Base-by-base conservation (phyloP, 306 rosid species). In the Dryas octopetala region DNA sequence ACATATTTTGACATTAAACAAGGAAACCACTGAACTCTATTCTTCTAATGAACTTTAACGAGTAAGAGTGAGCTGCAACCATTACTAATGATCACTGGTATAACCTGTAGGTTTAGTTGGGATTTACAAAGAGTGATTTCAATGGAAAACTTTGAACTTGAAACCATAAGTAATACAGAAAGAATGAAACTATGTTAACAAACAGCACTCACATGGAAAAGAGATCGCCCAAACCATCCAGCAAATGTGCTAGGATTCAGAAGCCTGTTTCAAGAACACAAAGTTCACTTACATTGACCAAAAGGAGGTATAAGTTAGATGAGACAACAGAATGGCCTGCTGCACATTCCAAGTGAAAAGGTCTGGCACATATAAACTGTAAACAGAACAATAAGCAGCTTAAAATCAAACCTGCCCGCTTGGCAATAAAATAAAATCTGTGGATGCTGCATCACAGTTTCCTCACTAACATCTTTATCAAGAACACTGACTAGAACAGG, bases 361-460 rank as follows among this genome's bases (percentile, higher is more conserved):
- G 19, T 26, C 49, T 4, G 14, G 40, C 53, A 54, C 41, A 60
- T 38, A 66, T 23, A n/a, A 47, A 64, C 10, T 13, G 1, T 23
- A 38, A 78, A 68, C 44, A 28, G 62, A 49, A 65, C 0, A 61
- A 74, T 67, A 75, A 62, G 71, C 79, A 63, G 75, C 50, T 61
- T 48, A 70, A 77, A 52, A 67, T 14, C 85, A 3, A 80, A 96
- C 99, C 99, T 96, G 80, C 99, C 99, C 1, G 97, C 98, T 86
- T 96, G 99, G 84, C 99, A 92, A 81, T 96, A 96, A 88, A 96
- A 96, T 80, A 96, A 80, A 88, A 96, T 96, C 79, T 96, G 99
- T 62, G 99, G 99, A 88, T 96, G 98, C 85, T 90, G 98, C 96
- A 96, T 89, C 73, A 96, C 91, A 50, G 99, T 92, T 88, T 96